A percentile compares a stretch with the other conserved stretches of the same genome.
Evolutionary conservation across 2,329 filamentous ascomycete species (phyloP).

Genomic region (Fusarium burgessii): DNA sequence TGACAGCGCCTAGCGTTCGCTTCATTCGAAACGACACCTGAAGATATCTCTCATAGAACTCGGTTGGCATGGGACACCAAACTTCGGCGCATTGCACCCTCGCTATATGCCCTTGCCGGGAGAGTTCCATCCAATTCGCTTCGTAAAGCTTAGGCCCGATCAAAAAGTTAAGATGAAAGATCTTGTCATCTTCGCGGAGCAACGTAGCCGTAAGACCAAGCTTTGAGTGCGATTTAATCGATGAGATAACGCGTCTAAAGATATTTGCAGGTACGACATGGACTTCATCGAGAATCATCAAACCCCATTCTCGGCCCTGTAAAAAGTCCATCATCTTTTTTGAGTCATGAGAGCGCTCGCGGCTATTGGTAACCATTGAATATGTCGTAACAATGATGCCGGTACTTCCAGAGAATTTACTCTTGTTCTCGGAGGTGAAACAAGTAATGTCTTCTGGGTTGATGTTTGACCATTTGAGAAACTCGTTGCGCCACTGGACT

Average conservation of each 20-base stretch:
- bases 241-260: conserved; percentile 92
- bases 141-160: conserved; percentile 98
- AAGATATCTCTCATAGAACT: conserved; percentile 98
- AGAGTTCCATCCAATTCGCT: conserved; percentile 99
- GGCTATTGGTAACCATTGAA: conserved; percentile 93
- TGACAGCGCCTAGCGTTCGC: conserved; percentile 87
- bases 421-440: conserved; percentile 94
- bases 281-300: conserved; percentile 97
- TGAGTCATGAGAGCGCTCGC: conserved; percentile 88
- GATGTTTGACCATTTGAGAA: conserved; percentile 97
- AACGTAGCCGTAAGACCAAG: conserved; percentile 93
- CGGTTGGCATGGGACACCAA: conserved; percentile 99
- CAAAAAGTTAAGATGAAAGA: conserved; percentile 94
- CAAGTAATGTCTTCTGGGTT: conserved; percentile 92
- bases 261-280: conserved; percentile 99
- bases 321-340: conserved; percentile 99
- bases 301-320: conserved; percentile 88
- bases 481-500: conserved; percentile 95
- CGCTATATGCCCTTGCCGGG: conserved; percentile 95
- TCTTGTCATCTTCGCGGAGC: conserved; percentile 97
- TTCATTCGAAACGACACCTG: conserved; percentile 67
- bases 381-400: conserved; percentile 98
- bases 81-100: conserved; percentile 98
- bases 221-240: conserved; percentile 95
- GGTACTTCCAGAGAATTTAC: conserved; percentile 80